Percentiles rank a stretch among this genome's conserved stretches.
phyloP scores from a whole-genome alignment of 768 basidiomycete genomes.

The Russula emetica region DNA sequence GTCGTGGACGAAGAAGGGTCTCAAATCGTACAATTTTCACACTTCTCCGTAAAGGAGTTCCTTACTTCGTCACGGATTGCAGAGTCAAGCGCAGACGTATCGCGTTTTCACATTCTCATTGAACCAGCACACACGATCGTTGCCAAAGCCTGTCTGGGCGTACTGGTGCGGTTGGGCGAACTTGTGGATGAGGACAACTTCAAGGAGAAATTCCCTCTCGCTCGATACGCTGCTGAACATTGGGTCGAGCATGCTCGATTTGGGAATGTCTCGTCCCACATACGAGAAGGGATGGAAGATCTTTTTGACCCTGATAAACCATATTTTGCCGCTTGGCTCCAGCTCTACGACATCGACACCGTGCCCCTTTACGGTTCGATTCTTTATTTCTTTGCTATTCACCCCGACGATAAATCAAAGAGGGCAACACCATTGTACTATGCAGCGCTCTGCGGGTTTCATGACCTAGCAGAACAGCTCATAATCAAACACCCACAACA shows the following conservation, averaged over 20 bases:
- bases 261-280: too few relatives aligned
- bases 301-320: neutral
- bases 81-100: neutral
- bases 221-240: neutral
- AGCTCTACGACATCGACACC: neutral
- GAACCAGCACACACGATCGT: neutral
- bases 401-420: fast-evolving
- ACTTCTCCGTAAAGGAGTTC: slow-evolving; percentile 11
- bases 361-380: fast-evolving
- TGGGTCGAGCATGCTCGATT: neutral
- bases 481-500: neutral
- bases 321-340: neutral
- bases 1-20: neutral
- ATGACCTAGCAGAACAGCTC: neutral
- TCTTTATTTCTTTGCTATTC: neutral
- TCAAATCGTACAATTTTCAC: neutral
- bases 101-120: neutral
- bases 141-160: neutral
- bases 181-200: neutral
- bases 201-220: neutral
- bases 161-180: neutral
- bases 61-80: neutral
- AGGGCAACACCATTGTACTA: neutral
- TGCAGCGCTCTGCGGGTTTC: neutral
- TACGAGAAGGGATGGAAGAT: neutral